phyloP scores from a whole-genome alignment of 371 early-diverging fungal genomes.

The Cokeromyces recurvatus region DNA sequence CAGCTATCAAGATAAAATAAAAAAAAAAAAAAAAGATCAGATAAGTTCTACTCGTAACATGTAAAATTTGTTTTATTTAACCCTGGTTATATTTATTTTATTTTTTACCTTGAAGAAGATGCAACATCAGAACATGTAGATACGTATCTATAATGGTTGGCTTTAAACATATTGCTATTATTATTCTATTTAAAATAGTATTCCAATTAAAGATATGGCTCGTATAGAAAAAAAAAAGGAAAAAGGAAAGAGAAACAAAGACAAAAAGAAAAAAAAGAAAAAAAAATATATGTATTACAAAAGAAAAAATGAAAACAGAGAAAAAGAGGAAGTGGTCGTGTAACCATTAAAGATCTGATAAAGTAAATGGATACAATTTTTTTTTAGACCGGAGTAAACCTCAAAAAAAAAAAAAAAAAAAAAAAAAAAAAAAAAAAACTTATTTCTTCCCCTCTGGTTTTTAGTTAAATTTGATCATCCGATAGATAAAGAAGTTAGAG shows the following conservation, averaged over 20 bases:
- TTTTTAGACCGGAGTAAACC: constrained; percentile 13
- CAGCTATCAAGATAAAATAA: too few relatives aligned
- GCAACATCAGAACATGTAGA: constrained; percentile 5
- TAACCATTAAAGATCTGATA: constrained; percentile 23
- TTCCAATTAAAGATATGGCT: too few relatives aligned
- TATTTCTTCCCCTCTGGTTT: too few relatives aligned
- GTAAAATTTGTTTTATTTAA: too few relatives aligned
- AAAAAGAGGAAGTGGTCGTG: constrained; percentile 13
- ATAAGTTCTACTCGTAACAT: too few relatives aligned
- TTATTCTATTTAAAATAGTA: too few relatives aligned
- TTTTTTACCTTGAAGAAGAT: constrained; percentile 8
- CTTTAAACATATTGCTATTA: constrained; percentile 10
- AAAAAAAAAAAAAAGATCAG: too few relatives aligned
- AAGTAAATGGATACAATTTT: constrained; percentile 14
- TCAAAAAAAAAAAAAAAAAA: too few relatives aligned
- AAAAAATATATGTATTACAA: not conserved
- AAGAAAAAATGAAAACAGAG: constrained; percentile 3
- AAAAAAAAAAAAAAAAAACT: too few relatives aligned
- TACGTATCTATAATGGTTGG: constrained; percentile 9
- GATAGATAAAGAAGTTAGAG: constrained; percentile 4
- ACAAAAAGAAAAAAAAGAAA: not conserved
- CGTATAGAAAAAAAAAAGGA: too few relatives aligned
- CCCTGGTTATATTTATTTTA: too few relatives aligned
- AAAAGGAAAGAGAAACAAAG: too few relatives aligned
- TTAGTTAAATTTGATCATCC: constrained; percentile 15